Base-by-base conservation (phyloP, 768 basidiomycete genomes). In the Fistulinella prunicolor region DNA sequence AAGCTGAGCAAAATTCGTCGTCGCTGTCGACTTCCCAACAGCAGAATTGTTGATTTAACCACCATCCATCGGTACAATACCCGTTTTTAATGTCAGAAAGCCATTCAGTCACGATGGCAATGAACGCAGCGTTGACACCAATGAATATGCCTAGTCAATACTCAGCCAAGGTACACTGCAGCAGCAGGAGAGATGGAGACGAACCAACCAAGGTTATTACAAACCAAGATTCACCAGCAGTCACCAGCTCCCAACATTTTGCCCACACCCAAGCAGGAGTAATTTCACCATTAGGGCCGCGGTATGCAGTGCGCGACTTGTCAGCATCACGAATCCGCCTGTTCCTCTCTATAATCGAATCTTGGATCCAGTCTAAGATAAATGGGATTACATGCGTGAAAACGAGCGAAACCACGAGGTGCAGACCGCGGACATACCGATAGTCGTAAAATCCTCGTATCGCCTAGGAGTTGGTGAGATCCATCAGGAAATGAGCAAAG, bases 71-170 rank as follows among this genome's bases (percentile, higher is more conserved):
- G 4, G 82, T 77, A 69, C 96, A 99, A 62, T 97, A 96, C 1
- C 96, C 96, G 74, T 94, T 88, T 72, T 97, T 98, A 55, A 98
- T 83, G 67, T 98, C 95, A 3, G 94, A 93, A 20, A 99, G 79
- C 96, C 96, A 99, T 69, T 89, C 91, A 40, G 92, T 96, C 51
- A 94, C 73, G 57, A 99, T 96, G 24, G 94, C 93, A 43, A 96
- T 94, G 44, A 98, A 67, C 9, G 92, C 95, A n/a, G 94, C 92
- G 58, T 91, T 96, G 35, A 93, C 65, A 26, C 96, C 96, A 52
- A 99, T 98, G 56, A 80, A 83, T 21, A 92, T 77, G 10, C 95
- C 95, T 95, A 61, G 29, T 38, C 29, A 30, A 37, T 34, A 34
- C 9, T 61, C 37, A 58, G 36, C 39, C 28, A 36, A 41, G 6